Base-by-base conservation (phyloP, 1,139 yeast species). In the Yamadazyma blattariae region DNA sequence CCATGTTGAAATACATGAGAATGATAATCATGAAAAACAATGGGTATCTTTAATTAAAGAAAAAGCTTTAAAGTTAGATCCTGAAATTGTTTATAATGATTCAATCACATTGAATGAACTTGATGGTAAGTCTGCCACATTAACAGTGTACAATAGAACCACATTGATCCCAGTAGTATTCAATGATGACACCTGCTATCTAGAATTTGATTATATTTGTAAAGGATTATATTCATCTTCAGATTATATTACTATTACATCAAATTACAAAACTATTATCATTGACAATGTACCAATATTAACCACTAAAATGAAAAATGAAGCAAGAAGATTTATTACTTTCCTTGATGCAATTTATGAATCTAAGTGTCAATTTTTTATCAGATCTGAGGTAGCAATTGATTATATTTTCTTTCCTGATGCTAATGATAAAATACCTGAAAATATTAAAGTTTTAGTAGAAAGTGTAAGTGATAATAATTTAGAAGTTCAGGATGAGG, bases 261-360 rank as follows among this genome's bases (percentile, higher is more conserved):
- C 87, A 0, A 64, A 65, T 18, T 82, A 62, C 52, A 74, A 68
- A 26, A 74, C 80, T 0, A 59, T 83, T 21, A 64, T 82, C 6
- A 49, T 83, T 20, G 84, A 80, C 39, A 62, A 77, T 37, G 79
- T 82, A 3, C 90, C 90, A 0, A 64, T 76, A 3, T 57, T 82
- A 57, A 74, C 79, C 2, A 55, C 76, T 5, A 70, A 62, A 34
- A 74, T 70, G 77, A 80, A 79, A 47, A 80, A 80, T 47, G 87
- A 82, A 45, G 89, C 89, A 2, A 59, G 86, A 37, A 56, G 85
- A 37, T 76, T 82, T 46, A 82, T 82, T 32, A 79, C 84, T 0
- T 57, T 82, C 15, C 52, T 82, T 18, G 89, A 82, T 56, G 86
- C 88, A 0, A 55, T 82, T 6, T 82, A 82, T 50, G 90, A 82